Evolutionary conservation across 2,329 filamentous ascomycete genomes (phyloP).

Genomic region (Ophiocordyceps camponoti-rufipedis): DNA sequence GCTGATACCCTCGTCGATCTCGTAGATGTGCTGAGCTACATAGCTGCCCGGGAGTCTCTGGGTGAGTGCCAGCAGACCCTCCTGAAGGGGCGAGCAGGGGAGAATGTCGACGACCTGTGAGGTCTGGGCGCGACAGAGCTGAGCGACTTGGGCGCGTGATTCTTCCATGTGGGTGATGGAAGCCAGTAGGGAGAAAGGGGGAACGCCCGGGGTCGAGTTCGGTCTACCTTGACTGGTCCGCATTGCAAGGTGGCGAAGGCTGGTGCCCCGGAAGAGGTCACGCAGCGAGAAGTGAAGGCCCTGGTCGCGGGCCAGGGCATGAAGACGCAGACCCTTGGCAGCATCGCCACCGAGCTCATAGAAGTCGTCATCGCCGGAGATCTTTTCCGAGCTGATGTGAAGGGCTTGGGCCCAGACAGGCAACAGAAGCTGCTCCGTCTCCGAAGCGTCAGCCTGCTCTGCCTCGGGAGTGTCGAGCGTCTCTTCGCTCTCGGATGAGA

Average conservation of each 20-base stretch:
- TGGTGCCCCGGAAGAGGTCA: slow-evolving; percentile 1
- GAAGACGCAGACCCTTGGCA: slow-evolving; percentile 22
- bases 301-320: slow-evolving; percentile 3
- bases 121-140: not conserved
- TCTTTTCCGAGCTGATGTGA: slow-evolving; percentile 8
- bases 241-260: not conserved
- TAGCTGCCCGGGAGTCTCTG: slow-evolving; percentile 2
- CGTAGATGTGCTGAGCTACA: slow-evolving; percentile 1
- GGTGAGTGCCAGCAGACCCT: slow-evolving; percentile 3
- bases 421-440: slow-evolving; percentile 11
- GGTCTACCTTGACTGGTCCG: not conserved
- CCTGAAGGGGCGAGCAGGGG: slow-evolving; percentile 4
- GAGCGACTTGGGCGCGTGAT: not conserved
- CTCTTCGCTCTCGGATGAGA: not conserved
- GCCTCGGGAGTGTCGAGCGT: not conserved
- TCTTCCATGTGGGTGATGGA: not conserved
- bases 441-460: not conserved
- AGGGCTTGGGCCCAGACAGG: slow-evolving; percentile 13
- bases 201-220: not conserved
- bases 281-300: slow-evolving; percentile 11
- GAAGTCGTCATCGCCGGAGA: slow-evolving; percentile 17
- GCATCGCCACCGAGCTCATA: slow-evolving; percentile 25
- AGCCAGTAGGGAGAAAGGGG: not conserved
- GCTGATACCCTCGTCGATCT: not conserved
- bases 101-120: slow-evolving; percentile 2